Evolutionary conservation across 2,329 filamentous ascomycete genomes (phyloP), one percentile per base, ranked within the genome.

Genomic region (Grosmannia huntii): DNA sequence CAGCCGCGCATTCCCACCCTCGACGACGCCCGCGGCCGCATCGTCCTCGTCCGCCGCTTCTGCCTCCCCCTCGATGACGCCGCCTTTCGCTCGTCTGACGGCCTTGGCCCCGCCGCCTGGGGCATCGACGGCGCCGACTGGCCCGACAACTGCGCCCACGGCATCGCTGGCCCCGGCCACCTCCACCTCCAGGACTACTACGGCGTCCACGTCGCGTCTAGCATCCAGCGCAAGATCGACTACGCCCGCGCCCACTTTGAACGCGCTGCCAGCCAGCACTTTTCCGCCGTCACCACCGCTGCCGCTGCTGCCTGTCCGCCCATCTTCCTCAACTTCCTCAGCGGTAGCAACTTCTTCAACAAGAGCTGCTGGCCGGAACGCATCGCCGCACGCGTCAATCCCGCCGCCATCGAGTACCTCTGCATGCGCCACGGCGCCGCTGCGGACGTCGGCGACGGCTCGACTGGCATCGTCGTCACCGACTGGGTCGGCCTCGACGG

Each of bases 141-240:
- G 92, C 89, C 88, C 0, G 87, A 96, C 72, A 97, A 97, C 72
- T 89, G 88, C 62, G 83, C 86, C 36, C 84, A 95, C 67, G 86
- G 87, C 58, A 76, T 76, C 38, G 82, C 82, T 54, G 81, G 81
- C 10, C 84, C 84, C 65, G 90, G 89, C 4, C 76, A 84, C 62
- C 83, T 96, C 60, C 85, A 88, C 63, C 85, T 97, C 49, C 94
- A 97, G 73, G 94, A 97, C 74, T 96, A 92, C 71, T 97, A 95
- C 76, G 90, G 95, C 67, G 84, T 99, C 38, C 74, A 85, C 52
- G 83, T 90, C 70, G 83, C 81, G 25, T 75, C 82, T 60, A 86
- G 86, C 65, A 92, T 97, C 60, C 77, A 85, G 44, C 83, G 85
- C 71, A 99, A 97, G 77, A 86, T 95, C 60, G 72, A 77, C 49